Base-by-base conservation (phyloP, 164 flowering plant species). In the Malania oleifera region DNA sequence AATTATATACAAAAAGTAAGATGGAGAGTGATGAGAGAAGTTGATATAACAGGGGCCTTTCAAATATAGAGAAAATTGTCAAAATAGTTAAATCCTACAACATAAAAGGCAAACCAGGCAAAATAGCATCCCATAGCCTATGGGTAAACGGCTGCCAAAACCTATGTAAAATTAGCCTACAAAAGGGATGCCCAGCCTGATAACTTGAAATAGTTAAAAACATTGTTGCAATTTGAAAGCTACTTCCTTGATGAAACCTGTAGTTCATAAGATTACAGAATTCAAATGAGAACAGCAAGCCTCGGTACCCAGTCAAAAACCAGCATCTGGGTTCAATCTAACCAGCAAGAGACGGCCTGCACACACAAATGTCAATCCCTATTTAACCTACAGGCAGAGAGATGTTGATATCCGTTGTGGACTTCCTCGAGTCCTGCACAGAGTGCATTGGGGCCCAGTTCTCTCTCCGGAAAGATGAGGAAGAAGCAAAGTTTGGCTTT, bases 331-430 rank as follows among this genome's bases (percentile, higher is more conserved):
- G 20, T n/a, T 17, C 41, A 34, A 31, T 28, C n/a, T 19, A 22
- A 28, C 52, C 43, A 51, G 59, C 18, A 4, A n/a, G 52, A 44
- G 29, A 57, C 47, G 18, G 2, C 47, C 4, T 31, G 48, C 8
- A 14, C 7, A 20, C 12, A 3, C 48, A 17, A 44, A 3, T 44
- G 8, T 6, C n/a, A 39, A 13, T 23, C 19, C 41, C 27, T 9
- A 40, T 6, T 67, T 48, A 67, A 52, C 66, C 64, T 10, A 56
- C 77, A 9, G 70, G 73, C 43, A 73, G 48, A 20, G 77, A 73
- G 28, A 73, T 70, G 64, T 73, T 73, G 59, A 73, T 73, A 22
- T 73, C 77, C 7, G 74, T 64, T 1, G 54, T 43, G 1, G 67
- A 35, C 11, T 60, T 70, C 29, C 70, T 62, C 1, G 60, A 27